Base-by-base conservation (phyloP, 148 eudicot genomes). In the Camellia lanceoleosa region DNA sequence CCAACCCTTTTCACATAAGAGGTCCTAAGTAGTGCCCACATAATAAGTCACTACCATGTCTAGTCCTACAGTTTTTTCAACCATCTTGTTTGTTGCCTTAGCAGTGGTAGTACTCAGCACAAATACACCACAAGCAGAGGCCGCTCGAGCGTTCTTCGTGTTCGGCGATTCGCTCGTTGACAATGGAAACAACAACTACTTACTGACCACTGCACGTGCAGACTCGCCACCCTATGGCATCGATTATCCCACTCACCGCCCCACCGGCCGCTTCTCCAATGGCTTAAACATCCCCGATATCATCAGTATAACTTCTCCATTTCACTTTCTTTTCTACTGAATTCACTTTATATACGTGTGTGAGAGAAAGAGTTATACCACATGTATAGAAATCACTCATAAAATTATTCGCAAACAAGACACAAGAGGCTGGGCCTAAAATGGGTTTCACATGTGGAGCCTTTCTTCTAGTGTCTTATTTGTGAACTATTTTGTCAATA, bases 111-210 rank as follows among this genome's bases (percentile, higher is more conserved):
- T 47, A 1, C 3, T 78, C 5, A 72, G 68, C 68, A 16, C 59
- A 44, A 71, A 58, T 58, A 54, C 74, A 10, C 73, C 81, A 16
- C 76, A 14, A 18, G 85, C 78, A 2, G 88, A 89, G 56, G 90
- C 85, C 2, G 88, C 89, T 11, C 87, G 94, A 56, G 94, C 97
- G 3, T 93, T 90, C 78, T 93, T 87, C 9, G 95, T 93, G 78
- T 93, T 93, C 23, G 97, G 97, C 0, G 97, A 93, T 71, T 93
- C 97, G 0, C 86, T 93, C 0, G 97, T 93, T 18, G 97, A 93
- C 68, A 91, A 79, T 68, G 97, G 97, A 71, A 93, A 93, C 83
- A 93, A 93, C 89, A 93, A 93, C 81, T 93, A 74, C 84, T 75
- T 93, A 79, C 84, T 76, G 56, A 91, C 95, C 70, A 80, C 89